Evolutionary conservation across 768 basidiomycete genomes (phyloP).

Genomic region (Auricularia sp.): DNA sequence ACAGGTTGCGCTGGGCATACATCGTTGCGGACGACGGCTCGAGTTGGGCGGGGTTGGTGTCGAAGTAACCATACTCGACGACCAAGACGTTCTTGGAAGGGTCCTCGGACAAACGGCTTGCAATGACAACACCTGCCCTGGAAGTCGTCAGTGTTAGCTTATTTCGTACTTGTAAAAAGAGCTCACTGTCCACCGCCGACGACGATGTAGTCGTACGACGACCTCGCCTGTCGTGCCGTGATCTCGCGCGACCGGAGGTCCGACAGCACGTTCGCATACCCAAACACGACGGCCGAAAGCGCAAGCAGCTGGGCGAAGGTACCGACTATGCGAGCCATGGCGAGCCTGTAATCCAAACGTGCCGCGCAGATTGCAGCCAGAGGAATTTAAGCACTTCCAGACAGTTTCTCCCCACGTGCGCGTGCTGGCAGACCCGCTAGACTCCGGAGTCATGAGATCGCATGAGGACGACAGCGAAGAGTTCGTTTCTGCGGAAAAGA

Average conservation of each 20-base stretch:
- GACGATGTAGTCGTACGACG: slow-evolving; percentile 11
- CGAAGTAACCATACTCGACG: neutral
- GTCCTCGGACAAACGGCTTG: slow-evolving; percentile 27
- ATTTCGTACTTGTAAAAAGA: slow-evolving; percentile 22
- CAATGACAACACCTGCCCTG: slow-evolving; percentile 29
- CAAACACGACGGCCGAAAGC: neutral
- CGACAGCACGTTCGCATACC: neutral
- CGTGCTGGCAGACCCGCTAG: neutral
- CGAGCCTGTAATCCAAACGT: neutral
- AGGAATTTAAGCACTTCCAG: neutral
- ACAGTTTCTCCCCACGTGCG: neutral
- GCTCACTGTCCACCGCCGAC: slow-evolving; percentile 6
- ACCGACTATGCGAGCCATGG: neutral
- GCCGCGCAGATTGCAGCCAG: neutral
- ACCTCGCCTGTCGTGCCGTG: neutral
- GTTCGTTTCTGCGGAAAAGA: neutral
- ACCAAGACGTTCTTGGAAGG: slow-evolving; percentile 3
- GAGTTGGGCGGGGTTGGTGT: neutral
- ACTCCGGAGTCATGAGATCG: neutral
- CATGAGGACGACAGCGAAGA: neutral
- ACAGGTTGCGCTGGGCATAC: neutral
- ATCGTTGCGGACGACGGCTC: neutral
- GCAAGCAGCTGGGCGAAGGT: neutral
- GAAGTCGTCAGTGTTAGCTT: no score
- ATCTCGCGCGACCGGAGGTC: neutral